Percentiles rank a stretch among this genome's conserved stretches.
Evolutionary conservation across 1,139 yeast species (phyloP).

Genomic region (Pichia sp.): DNA sequence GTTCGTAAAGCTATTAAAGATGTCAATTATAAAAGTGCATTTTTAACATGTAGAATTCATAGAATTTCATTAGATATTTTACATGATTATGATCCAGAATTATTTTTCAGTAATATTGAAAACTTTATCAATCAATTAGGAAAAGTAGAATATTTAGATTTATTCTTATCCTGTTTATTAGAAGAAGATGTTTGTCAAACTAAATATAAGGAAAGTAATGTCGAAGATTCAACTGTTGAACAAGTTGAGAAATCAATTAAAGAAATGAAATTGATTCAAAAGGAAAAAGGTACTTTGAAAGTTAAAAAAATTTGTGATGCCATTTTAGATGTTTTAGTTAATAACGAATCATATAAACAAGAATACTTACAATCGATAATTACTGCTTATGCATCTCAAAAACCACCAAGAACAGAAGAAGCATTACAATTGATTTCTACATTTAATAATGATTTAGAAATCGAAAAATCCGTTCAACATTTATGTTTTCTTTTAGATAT

Average conservation of each 20-base stretch:
- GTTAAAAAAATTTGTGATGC: conserved; percentile 74
- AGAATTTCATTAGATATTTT: conserved; percentile 85
- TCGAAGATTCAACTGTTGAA: conserved; percentile 17
- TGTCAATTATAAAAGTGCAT: conserved; percentile 62
- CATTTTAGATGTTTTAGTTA: conserved; percentile 49
- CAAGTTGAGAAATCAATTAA: conserved; percentile 9
- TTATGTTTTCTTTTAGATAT: conserved; percentile 90
- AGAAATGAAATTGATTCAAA: conserved; percentile 19
- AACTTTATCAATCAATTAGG: conserved; percentile 67
- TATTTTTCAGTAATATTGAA: conserved; percentile 59
- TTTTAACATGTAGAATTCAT: conserved; percentile 79
- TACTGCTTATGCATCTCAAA: conserved; percentile 89
- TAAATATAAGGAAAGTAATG: conserved; percentile 69
- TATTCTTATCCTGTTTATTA: conserved; percentile 78
- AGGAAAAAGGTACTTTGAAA: conserved; percentile 42
- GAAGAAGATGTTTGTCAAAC: conserved; percentile 84
- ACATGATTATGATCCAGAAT: conserved; percentile 76
- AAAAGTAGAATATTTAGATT: conserved; percentile 70
- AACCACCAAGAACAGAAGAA: conserved; percentile 74
- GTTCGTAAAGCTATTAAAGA: conserved; percentile 64
- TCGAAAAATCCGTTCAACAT: conserved; percentile 67
- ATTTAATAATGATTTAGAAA: conserved; percentile 42
- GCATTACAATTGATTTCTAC: conserved; percentile 63
- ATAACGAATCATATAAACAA: conserved; percentile 45
- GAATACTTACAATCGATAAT: conserved; percentile 71